Base-by-base conservation (phyloP, 345 rosid genomes). In the Eucalyptus polybractea region DNA sequence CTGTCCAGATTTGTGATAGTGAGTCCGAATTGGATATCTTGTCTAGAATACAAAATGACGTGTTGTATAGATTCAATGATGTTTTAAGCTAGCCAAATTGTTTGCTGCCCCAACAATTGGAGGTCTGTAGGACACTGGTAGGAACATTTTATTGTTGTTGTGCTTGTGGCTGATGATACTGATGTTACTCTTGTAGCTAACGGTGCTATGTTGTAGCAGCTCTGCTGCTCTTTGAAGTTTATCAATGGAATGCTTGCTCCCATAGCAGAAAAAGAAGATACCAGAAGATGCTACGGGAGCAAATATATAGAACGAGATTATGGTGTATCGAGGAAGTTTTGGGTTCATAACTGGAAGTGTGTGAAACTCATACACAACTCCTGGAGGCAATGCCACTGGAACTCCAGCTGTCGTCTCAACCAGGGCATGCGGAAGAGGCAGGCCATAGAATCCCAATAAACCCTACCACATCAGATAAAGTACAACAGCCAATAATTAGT, bases 381-480 rank as follows among this genome's bases (percentile, higher is more conserved):
- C 96, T 25, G 92, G 88, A 16, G 98, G 95, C 93, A 93, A 72
- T 37, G 95, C 88, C 27, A 90, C 88, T 10, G 94, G 96, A 27
- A 90, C 86, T 17, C 88, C 96, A 53, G 91, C 56, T 67, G 95
- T 85, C 86, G 88, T 25, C 89, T 90, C 89, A 33, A 86, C 93
- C 4, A 91, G 91, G 27, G 91, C 51, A 12, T 93, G 92, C 86
- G 97, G 92, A 49, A 91, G 94, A 89, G 99, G 95, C 31, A 97
- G 96, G 47, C 98, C 95, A 93, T 97, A 97, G 94, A 94, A 97
- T 81, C 93, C 91, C 94, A 97, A 93, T n/a, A 97, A 90, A 54
- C 99, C 99, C 98, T 95, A 87, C 50, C n/a, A 16, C 51, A 67
- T 65, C 42, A 88, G 44, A 65, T 60, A 86, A 37, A 40, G 85